These are phyloP conservation scores for Rhodotorula sp. DNA, from an alignment of 1,284 basidiomycete genomes.

Conservation along the genomic window DNA sequence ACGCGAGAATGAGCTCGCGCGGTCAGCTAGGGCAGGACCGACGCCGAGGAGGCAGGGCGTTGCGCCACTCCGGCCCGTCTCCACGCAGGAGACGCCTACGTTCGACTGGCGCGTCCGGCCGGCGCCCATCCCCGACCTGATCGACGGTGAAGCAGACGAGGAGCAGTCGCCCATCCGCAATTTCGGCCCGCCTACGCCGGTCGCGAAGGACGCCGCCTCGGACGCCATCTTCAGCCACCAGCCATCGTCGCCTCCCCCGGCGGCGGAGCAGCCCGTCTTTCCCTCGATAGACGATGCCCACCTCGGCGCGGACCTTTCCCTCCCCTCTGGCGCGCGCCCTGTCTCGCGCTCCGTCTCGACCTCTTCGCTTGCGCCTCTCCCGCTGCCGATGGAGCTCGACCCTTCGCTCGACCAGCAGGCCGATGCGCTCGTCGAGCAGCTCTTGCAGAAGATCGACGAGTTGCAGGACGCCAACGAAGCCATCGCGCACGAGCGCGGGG, in stretches of 20 bases:
- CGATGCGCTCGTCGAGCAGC: slow-evolving; percentile 66
- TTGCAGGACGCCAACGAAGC: slow-evolving; percentile 71
- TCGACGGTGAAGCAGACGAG: background rate
- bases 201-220: background rate
- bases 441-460: slow-evolving; percentile 74
- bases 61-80: background rate
- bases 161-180: background rate
- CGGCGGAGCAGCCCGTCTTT: background rate
- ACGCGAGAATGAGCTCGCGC: background rate
- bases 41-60: background rate
- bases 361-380: slow-evolving; percentile 21
- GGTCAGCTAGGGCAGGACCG: background rate
- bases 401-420: slow-evolving; percentile 49
- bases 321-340: background rate
- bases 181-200: background rate
- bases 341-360: slow-evolving; percentile 13
- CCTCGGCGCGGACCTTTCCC: slow-evolving; percentile 8
- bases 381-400: slow-evolving; percentile 11
- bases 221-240: slow-evolving; percentile 3
- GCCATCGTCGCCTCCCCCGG: background rate
- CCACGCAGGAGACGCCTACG: background rate
- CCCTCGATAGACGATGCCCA: background rate
- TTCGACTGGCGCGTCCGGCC: background rate
- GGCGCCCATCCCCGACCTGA: background rate
- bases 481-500: slow-evolving; percentile 67